These are phyloP conservation scores for Medicago ruthenica DNA, from an alignment of 306 rosid species.

Conservation along the genomic window DNA sequence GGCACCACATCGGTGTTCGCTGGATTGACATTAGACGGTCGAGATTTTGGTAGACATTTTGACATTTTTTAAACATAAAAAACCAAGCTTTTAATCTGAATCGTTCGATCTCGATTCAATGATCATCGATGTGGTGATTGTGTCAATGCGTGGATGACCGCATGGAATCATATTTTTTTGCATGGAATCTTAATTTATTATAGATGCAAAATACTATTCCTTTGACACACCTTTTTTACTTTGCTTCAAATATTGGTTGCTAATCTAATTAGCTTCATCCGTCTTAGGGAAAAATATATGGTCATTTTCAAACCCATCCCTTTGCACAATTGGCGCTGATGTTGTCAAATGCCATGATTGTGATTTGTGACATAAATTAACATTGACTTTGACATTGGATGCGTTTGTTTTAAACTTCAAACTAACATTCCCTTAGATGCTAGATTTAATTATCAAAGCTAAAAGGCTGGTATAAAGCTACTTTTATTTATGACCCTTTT, in stretches of 20 bases:
- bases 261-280: too few relatives aligned
- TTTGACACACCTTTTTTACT: constrained; percentile 19
- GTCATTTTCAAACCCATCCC: constrained; percentile 42
- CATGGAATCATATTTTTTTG: too few relatives aligned
- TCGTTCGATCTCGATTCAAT: too few relatives aligned
- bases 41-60: too few relatives aligned
- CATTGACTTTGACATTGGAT: constrained; percentile 44
- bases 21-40: too few relatives aligned
- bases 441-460: constrained; percentile 16
- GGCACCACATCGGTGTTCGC: too few relatives aligned
- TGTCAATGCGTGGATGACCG: too few relatives aligned
- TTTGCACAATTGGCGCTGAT: constrained; percentile 43
- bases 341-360: constrained; percentile 13
- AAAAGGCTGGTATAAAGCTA: constrained; percentile 34
- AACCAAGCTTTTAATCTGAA: too few relatives aligned
- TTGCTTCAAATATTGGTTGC: neutral
- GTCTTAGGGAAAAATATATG: neutral
- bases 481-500: constrained; percentile 32
- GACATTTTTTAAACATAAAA: too few relatives aligned
- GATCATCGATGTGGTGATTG: too few relatives aligned
- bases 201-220: constrained; percentile 39
- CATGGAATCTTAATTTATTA: too few relatives aligned
- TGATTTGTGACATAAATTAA: constrained; percentile 34
- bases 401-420: constrained; percentile 25
- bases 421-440: constrained; percentile 24